Evolutionary conservation across 2,329 filamentous ascomycete genomes (phyloP), one percentile per base, ranked within the genome.

Genomic region (Ophiostoma sp.): DNA sequence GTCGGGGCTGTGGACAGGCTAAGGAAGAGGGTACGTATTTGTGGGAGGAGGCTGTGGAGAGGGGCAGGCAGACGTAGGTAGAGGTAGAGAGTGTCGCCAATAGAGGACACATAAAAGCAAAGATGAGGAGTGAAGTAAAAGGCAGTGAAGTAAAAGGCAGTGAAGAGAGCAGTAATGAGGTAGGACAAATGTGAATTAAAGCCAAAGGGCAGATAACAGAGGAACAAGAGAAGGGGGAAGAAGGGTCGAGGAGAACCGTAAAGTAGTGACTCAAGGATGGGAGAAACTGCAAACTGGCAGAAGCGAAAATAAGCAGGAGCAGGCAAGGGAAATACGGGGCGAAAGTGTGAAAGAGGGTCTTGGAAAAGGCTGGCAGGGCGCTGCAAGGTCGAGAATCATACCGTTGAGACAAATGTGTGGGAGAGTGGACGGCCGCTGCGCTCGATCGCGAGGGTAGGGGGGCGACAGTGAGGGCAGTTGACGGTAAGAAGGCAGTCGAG

Each of bases 1-100:
- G 42, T 60, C 55, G 38, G 55, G 55, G 27, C 27, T 60, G 55
- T 60, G 27, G 55, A 60, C 3, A 38, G 55, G 55, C 55, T 60
- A 58, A 38, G 52, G 55, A 60, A 11, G 9, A 60, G 55, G 55
- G 55, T n/a, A 52, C 9, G 8, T 38, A 52, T 47, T 18, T 9
- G 18, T 16, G 18, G 47, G 18, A 44, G 36, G 5, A 16, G 42
- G 27, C 55, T 40, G 9, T n/a, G 36, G 52, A 58, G 52, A 60
- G 55, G 55, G 55, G 55, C 27, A 41, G 64, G 14, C 47, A 49
- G 27, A 55, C 27, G 27, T 7, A 36, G 49, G 7, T 27, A 14
- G 27, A 27, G 49, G 27, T 36, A 9, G 12, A n/a, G n/a, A 55
- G 18, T 27, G 47, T 2, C 8, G 47, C 16, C 47, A n/a, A 49